Evolutionary conservation across 176 grass and related monocot species (phyloP), one percentile per base, ranked within the genome.

Genomic region (Cocos nucifera): DNA sequence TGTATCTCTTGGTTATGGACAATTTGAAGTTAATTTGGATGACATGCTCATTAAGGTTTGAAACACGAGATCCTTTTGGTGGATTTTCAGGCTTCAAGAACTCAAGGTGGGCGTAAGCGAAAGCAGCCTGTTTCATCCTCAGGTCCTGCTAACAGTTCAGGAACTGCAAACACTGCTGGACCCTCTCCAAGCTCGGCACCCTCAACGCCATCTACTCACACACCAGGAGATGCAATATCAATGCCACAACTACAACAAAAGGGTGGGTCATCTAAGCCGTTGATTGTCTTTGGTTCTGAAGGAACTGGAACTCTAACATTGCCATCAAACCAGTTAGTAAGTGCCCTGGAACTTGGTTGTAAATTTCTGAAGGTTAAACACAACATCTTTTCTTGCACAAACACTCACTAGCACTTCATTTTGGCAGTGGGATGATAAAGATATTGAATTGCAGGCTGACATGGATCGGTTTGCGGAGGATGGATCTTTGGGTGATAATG

Each of bases 111-210:
- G 19, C 65, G 65, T 8, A 68, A 68, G 53, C 51, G 87, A 73
- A 90, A 90, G 82, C 85, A 90, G 58, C 79, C 82, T 22, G 79
- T 70, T 8, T 86, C 87, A 64, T 90, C 87, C 23, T 90, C 87
- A 48, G 87, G 87, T 51, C 85, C 79, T 59, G 87, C 87, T 23
- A 90, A 90, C 67, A 90, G 87, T 76, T 80, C 87, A 73, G 94
- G 93, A 66, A 92, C 93, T 3, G 84, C 79, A 70, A 98, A 98
- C 73, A 98, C 94, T 22, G 77, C 87, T 67, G 94, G 94, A 1
- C 94, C 94, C 4, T 98, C 94, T 85, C 94, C 88, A 66, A 81
- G 94, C 76, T 98, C 94, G 67, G 88, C 84, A 44, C 94, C 94
- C 5, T 98, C 94, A 1, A 98, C 94, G 17, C 94, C 94, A 29